Conservation (phyloP, 2,329 filamentous ascomycete genomes). For the Colletotrichum euphorbiae region DNA sequence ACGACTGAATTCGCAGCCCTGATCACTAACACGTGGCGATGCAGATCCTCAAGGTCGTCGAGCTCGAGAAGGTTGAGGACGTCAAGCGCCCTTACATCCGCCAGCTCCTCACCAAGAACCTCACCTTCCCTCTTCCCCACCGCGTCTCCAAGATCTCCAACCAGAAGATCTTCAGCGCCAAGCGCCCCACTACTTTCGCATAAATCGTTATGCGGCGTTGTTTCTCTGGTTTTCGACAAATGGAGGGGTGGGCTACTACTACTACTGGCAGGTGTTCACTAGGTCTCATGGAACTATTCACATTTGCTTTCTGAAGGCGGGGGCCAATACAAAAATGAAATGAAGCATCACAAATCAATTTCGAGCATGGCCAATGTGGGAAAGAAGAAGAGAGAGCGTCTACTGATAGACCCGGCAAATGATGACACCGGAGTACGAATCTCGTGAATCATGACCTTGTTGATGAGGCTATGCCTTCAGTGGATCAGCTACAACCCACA, state of each 20-base stretch:
- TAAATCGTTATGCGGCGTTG: slow-evolving; percentile 68
- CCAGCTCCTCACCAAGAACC: slow-evolving; percentile 94
- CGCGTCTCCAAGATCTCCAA: slow-evolving; percentile 84
- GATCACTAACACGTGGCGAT: slow-evolving; percentile 17
- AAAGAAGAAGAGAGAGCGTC: slow-evolving; percentile 6
- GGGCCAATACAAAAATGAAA: slow-evolving; percentile 49
- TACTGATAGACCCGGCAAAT: slow-evolving; percentile 32
- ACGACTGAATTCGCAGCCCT: no score
- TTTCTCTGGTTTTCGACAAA: slow-evolving; percentile 60
- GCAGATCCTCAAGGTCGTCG: slow-evolving; percentile 97
- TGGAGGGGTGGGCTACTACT: slow-evolving; percentile 55
- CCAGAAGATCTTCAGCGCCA: slow-evolving; percentile 94
- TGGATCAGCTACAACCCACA: slow-evolving; percentile 11
- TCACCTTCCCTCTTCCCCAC: slow-evolving; percentile 99
- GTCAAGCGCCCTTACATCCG: slow-evolving; percentile 99
- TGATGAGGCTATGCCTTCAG: slow-evolving; percentile 28
- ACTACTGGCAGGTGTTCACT: slow-evolving; percentile 66
- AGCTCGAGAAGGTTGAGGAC: slow-evolving; percentile 93
- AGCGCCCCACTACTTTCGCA: slow-evolving; percentile 97
- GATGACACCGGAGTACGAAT: slow-evolving; percentile 37
- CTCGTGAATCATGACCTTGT: slow-evolving; percentile 37
- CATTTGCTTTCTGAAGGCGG: slow-evolving; percentile 64
- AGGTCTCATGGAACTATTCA: slow-evolving; percentile 70
- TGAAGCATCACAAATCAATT: slow-evolving; percentile 52
- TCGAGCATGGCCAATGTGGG: slow-evolving; percentile 32